A percentile compares a stretch with the other conserved stretches of the same genome.
Conservation (phyloP, 768 basidiomycete genomes). For the Mycena epipterygia region DNA sequence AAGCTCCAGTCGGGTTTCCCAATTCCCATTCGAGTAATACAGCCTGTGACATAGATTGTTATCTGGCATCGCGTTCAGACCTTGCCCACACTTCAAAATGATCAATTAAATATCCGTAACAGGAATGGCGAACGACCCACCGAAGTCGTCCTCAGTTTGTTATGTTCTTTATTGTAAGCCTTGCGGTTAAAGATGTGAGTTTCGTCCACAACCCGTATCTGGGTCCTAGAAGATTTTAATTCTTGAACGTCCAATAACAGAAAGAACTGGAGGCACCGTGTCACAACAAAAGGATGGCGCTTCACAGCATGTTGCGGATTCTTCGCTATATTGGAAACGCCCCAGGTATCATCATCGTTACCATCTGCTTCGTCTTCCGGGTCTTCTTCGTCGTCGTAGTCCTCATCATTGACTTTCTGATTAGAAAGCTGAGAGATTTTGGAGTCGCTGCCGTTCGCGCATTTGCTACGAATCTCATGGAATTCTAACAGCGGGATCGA, state of each 20-base stretch:
- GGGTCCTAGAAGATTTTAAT: slow-evolving; percentile 41
- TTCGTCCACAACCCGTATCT: slow-evolving; percentile 50
- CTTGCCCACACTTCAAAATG: slow-evolving; percentile 41
- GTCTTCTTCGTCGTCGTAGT: slow-evolving; percentile 16
- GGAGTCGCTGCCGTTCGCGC: not conserved
- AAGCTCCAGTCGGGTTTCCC: slow-evolving; percentile 48
- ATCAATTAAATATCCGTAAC: not conserved
- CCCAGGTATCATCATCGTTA: not conserved
- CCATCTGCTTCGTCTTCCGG: not conserved
- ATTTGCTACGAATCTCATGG: slow-evolving; percentile 20
- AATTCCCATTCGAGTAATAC: slow-evolving; percentile 44
- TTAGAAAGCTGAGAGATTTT: not conserved
- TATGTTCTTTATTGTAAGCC: slow-evolving; percentile 46
- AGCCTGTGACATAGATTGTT: slow-evolving; percentile 40
- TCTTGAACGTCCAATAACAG: not conserved
- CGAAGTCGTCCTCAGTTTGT: slow-evolving; percentile 34
- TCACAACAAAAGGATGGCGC: slow-evolving; percentile 52
- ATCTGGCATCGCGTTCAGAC: slow-evolving; percentile 26
- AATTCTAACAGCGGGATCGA: slow-evolving; percentile 33
- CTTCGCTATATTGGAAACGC: slow-evolving; percentile 10
- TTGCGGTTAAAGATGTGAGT: slow-evolving; percentile 45
- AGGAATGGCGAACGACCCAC: slow-evolving; percentile 34
- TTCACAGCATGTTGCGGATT: slow-evolving; percentile 37
- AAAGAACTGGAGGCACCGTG: slow-evolving; percentile 44
- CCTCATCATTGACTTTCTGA: not conserved